Percentiles rank a stretch among this genome's conserved stretches.
These are phyloP conservation scores for Penicillium verrucosum DNA, from an alignment of 2,329 filamentous ascomycete species.

Conservation along the genomic window DNA sequence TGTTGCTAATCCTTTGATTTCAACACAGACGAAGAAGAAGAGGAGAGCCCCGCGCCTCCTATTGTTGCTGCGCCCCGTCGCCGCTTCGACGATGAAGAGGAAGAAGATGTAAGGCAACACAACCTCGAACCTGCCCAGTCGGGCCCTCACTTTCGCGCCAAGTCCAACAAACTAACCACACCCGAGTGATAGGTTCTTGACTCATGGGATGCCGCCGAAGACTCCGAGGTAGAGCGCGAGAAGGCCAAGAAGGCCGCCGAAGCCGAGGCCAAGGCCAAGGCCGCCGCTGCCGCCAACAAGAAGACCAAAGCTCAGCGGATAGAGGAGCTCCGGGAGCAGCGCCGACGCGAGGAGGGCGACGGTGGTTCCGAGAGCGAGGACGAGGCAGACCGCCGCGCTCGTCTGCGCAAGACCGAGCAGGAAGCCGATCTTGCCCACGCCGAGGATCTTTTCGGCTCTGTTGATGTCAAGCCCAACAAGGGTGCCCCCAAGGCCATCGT, in stretches of 20 bases:
- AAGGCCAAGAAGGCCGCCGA: conserved; percentile 85
- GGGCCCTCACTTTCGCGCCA: background rate
- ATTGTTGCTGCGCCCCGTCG: conserved; percentile 49
- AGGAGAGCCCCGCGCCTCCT: conserved; percentile 51
- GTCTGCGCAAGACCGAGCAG: conserved; percentile 75
- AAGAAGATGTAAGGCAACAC: conserved; percentile 65
- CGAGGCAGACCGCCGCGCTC: conserved; percentile 68
- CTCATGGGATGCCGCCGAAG: conserved; percentile 94
- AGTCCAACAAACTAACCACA: background rate
- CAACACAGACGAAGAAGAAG: conserved; percentile 38
- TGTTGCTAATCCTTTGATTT: conserved; percentile 10
- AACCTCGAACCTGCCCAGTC: background rate
- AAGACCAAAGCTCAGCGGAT: conserved; percentile 86
- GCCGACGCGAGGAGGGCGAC: conserved; percentile 56
- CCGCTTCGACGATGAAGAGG: conserved; percentile 93
- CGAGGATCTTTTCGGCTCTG: conserved; percentile 80
- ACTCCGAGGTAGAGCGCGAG: conserved; percentile 94
- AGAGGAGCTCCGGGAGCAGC: conserved; percentile 70
- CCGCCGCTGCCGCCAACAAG: conserved; percentile 82
- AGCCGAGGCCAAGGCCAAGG: conserved; percentile 84
- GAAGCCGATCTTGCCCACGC: conserved; percentile 87
- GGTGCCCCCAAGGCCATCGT: conserved; percentile 65
- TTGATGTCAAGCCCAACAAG: conserved; percentile 65
- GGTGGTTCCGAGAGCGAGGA: conserved; percentile 63
- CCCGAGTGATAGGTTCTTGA: conserved; percentile 69